These are phyloP conservation scores for Closterium sp. DNA, from an alignment of 139 green algal species.

Conservation along the genomic window DNA sequence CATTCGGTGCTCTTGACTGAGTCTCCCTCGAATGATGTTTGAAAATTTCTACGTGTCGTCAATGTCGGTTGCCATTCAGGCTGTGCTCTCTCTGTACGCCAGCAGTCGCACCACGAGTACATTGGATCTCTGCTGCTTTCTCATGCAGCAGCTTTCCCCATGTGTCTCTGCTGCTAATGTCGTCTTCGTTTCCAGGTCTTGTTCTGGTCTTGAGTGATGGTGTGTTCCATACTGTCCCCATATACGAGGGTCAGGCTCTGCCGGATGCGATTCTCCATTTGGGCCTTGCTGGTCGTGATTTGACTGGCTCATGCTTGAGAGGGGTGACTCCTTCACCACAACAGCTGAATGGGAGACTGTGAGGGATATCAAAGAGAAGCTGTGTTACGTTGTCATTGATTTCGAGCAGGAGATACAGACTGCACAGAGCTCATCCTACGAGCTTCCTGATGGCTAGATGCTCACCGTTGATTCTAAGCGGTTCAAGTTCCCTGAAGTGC, in stretches of 20 bases:
- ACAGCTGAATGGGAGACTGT: conserved; percentile 97
- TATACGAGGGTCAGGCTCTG: too few species aligned
- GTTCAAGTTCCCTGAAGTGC: conserved; percentile 56
- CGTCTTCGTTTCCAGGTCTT: conserved; percentile 62
- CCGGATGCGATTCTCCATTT: conserved; percentile 93
- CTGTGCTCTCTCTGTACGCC: too few species aligned
- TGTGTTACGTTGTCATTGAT: conserved; percentile 94
- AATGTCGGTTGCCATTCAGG: too few species aligned
- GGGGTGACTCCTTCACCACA: conserved; percentile 96
- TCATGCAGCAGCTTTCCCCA: not conserved
- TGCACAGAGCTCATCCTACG: conserved; percentile 45
- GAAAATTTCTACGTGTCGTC: too few species aligned
- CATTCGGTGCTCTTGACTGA: conserved; percentile 95
- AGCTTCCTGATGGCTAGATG: conserved; percentile 69
- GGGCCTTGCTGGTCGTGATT: conserved; percentile 91
- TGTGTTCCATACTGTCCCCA: conserved; percentile 92
- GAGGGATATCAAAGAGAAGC: conserved; percentile 99
- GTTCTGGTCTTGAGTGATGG: conserved; percentile 95
- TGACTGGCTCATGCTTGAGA: conserved; percentile 93
- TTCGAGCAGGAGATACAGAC: conserved; percentile 92
- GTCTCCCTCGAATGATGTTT: too few species aligned
- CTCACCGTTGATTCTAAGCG: conserved; percentile 53
- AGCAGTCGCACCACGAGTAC: too few species aligned
- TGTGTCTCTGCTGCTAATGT: not conserved
- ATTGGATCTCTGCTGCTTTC: too few species aligned